Base-by-base conservation (phyloP, 2,329 filamentous ascomycete species). In the Pyricularia sp. region DNA sequence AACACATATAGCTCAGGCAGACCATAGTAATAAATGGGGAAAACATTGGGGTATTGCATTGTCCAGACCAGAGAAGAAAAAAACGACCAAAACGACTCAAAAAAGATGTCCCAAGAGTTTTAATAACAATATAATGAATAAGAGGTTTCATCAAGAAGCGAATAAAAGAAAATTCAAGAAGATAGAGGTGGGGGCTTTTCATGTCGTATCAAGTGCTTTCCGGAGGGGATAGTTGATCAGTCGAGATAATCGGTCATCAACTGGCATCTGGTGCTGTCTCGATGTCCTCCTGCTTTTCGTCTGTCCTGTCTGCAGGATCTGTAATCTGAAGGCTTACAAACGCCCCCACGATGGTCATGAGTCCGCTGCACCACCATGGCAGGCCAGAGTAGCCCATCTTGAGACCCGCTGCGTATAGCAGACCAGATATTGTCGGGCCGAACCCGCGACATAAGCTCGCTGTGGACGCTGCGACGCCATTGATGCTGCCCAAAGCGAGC, bases 291-390 rank as follows among this genome's bases (percentile, higher is more conserved):
- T 71, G 71, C 67, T 72, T 77, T 65, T 79, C 75, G 62, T 79
- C 77, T 64, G 78, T 70, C 26, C 75, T 75, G 13, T 74, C 78
- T 31, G 80, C 78, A 16, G 82, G 80, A 71, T 93, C 89, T 44
- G 85, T 85, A 76, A 97, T 89, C 73, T 85, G 86, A 66, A 91
- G 81, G 74, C 89, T 90, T 71, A 94, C 80, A 63, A 89, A 77
- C 1, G 88, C 90, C 60, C 93, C 94, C 16, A 86, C 75, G 12
- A 91, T 76, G 40, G 91, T 90, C 35, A 97, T 85, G 3, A 89
- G 71, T 9, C 89, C 91, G 68, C 88, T 93, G 67, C 87, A 87
- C 94, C 94, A 99, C 93, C 94, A 99, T 0, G 92, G 89, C 40
- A 97, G 81, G 24, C 92, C 92, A 4, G 92, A 93, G 73, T 91